These are phyloP conservation scores for Ceratobasidium sp. DNA, from an alignment of 1,284 basidiomycete species.

Conservation along the genomic window DNA sequence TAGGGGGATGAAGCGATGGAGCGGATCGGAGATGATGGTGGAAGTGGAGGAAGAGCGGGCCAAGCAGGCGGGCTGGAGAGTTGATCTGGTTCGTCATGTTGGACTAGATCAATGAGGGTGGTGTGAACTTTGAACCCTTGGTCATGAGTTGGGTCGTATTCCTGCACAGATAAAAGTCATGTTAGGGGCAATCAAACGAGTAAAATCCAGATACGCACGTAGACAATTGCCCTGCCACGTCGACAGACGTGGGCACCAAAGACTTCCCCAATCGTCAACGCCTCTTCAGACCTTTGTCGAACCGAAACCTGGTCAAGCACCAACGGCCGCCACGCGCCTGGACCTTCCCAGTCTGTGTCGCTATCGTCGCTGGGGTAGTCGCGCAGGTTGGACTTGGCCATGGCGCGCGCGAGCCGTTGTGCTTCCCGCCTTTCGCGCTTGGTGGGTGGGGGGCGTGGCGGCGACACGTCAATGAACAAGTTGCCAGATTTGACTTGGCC, in stretches of 20 bases:
- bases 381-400: slow-evolving; percentile 40
- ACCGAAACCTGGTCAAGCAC: slow-evolving; percentile 37
- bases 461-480: slow-evolving; percentile 40
- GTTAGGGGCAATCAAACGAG: neutral
- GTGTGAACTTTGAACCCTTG: slow-evolving; percentile 39
- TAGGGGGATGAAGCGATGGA: slow-evolving; percentile 38
- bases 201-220: neutral
- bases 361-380: slow-evolving; percentile 42
- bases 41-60: slow-evolving; percentile 36
- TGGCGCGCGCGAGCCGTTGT: slow-evolving; percentile 28
- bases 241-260: slow-evolving; percentile 42
- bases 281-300: slow-evolving; percentile 40
- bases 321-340: slow-evolving; percentile 35
- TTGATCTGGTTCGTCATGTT: slow-evolving; percentile 41
- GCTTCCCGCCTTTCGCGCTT: slow-evolving; percentile 38
- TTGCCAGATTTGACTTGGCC: slow-evolving; percentile 38
- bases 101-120: slow-evolving; percentile 34
- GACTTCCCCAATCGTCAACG: slow-evolving; percentile 37
- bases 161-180: neutral
- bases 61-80: slow-evolving; percentile 41
- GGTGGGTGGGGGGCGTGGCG: slow-evolving; percentile 38
- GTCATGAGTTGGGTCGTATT: slow-evolving; percentile 39
- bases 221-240: slow-evolving; percentile 33
- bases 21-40: slow-evolving; percentile 36
- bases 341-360: slow-evolving; percentile 42